A percentile compares a stretch with the other conserved stretches of the same genome.
Evolutionary conservation across 495 filamentous ascomycete genomes (phyloP).

Genomic region (Trichoderma virens): DNA sequence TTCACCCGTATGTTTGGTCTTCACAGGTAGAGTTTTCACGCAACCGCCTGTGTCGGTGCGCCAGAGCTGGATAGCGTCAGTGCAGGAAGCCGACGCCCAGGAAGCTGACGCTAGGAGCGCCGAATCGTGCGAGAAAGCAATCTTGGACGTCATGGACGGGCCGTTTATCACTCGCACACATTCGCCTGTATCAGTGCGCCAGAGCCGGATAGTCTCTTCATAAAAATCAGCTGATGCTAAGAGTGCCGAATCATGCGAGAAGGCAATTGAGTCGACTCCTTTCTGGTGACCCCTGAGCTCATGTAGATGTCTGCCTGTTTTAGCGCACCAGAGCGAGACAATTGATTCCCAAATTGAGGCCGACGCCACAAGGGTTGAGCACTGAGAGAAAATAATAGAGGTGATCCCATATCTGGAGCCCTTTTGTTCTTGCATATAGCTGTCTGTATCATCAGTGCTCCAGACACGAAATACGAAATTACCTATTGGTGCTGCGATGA

Average conservation of each 20-base stretch:
- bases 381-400: neutral
- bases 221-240: neutral
- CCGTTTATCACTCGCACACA: neutral
- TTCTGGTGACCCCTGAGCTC: no score
- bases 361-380: neutral
- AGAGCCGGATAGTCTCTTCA: conserved; percentile 9
- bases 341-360: no score
- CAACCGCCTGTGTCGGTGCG: conserved; percentile 3
- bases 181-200: no score
- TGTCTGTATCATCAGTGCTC: neutral
- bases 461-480: neutral
- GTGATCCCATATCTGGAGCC: neutral
- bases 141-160: neutral
- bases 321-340: no score
- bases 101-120: neutral
- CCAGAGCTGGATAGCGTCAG: conserved; percentile 8
- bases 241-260: neutral
- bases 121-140: neutral
- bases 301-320: no score
- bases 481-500: neutral
- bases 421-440: neutral
- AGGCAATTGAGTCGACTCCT: neutral
- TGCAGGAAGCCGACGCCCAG: neutral
- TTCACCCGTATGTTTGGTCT: neutral
- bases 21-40: neutral